Evolutionary conservation across 257 asterid genomes (phyloP).

Genomic region (Thymus mandschuricus): DNA sequence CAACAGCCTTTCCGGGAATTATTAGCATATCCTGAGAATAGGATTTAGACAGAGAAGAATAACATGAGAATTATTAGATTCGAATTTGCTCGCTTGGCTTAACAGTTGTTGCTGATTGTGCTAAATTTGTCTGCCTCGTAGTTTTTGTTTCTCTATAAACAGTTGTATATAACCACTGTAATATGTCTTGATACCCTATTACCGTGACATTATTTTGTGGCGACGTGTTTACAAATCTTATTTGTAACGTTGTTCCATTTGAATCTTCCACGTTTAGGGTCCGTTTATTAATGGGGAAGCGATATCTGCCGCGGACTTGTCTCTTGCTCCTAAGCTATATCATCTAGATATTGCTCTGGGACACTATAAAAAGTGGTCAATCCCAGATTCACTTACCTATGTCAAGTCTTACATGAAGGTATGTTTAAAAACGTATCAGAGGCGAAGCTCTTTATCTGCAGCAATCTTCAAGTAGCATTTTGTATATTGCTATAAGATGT

Average conservation of each 20-base stretch:
- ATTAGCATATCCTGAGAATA: not conserved
- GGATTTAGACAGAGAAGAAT: constrained; percentile 7
- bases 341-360: constrained; percentile 88
- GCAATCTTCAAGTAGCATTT: constrained; percentile 1
- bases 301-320: constrained; percentile 88
- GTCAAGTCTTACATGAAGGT: constrained; percentile 89
- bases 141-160: not conserved
- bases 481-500: not conserved
- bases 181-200: not conserved
- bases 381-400: constrained; percentile 74
- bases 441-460: not conserved
- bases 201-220: not conserved
- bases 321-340: constrained; percentile 95
- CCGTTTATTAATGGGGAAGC: constrained; percentile 73
- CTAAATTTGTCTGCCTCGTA: not conserved
- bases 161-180: not conserved
- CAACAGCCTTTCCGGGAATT: not conserved
- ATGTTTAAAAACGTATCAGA: constrained; percentile 18
- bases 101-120: not conserved
- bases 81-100: not conserved
- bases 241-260: constrained; percentile 2
- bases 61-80: not conserved
- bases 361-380: constrained; percentile 82
- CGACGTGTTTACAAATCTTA: constrained; percentile 8
- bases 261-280: constrained; percentile 50